Base-by-base conservation (phyloP, 2,329 filamentous ascomycete genomes). In the Blastomyces emzantsi region DNA sequence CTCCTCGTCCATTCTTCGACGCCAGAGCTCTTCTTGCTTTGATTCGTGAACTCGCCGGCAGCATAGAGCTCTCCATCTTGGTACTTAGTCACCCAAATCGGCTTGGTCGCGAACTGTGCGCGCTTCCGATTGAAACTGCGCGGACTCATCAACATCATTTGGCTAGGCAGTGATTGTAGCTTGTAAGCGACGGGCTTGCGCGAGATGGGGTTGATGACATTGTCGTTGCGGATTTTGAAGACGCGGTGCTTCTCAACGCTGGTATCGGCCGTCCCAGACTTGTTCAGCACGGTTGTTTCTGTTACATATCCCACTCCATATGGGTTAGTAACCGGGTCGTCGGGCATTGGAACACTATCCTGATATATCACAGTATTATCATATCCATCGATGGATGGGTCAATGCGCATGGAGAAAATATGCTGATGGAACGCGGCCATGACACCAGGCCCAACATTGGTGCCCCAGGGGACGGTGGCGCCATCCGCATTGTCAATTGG, bases 351-450 rank as follows among this genome's bases (percentile, higher is more conserved):
- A 61, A 85, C 81, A 2, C 82, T 83, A 69, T 86, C 84, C 63
- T 83, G 79, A 69, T 87, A 83, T 63, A 83, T 78, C 36, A 85
- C 73, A 0, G 80, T 76, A 69, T 86, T 85, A 30, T 76, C 74
- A 65, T 80, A 79, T 0, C 85, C 85, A 64, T 84, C 84, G 59
- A 86, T 77, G 67, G 82, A 83, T n/a, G 85, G 85, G 69, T 87
- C 85, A 15, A 87, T 77, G 9, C 85, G 82, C 5, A 87, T 78
- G 3, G 83, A 86, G 76, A 92, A 90, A 73, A 91, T 88, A 74
- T 92, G 89, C 71, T 92, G 89, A 70, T 92, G 89, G 74, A 89
- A 85, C 0, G 80, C 79, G 2, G 87, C 88, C 43, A 90, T 82
- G 19, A 88, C 87, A 54, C 87, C 86, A 0, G 87, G 86, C 64